Evolutionary conservation across 495 filamentous ascomycete species (phyloP).

Genomic region (Hypoxylon lienhwacheense): DNA sequence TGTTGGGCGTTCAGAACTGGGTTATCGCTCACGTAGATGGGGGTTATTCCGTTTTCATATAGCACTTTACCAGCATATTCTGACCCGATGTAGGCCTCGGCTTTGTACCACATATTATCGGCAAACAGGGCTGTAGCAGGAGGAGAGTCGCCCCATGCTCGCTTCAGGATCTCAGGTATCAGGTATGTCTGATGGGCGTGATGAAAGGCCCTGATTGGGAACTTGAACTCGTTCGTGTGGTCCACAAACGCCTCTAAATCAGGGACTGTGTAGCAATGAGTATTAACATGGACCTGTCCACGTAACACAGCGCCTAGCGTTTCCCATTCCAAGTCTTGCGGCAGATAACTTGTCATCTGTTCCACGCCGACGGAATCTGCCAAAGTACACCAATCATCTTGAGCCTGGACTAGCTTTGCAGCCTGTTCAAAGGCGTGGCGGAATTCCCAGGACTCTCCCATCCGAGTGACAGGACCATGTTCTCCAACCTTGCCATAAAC

Average conservation of each 20-base stretch:
- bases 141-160: conserved; percentile 50
- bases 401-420: conserved; percentile 50
- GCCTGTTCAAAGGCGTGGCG: conserved; percentile 63
- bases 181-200: conserved; percentile 64
- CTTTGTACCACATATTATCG: conserved; percentile 66
- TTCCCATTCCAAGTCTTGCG: conserved; percentile 60
- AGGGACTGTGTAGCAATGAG: conserved; percentile 67
- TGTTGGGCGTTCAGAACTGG: conserved; percentile 56
- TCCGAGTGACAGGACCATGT: conserved; percentile 48
- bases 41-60: conserved; percentile 58
- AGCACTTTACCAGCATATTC: conserved; percentile 63
- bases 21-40: conserved; percentile 55
- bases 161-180: conserved; percentile 60
- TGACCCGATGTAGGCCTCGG: conserved; percentile 61
- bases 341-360: conserved; percentile 48
- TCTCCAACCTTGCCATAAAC: conserved; percentile 53
- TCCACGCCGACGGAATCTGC: conserved; percentile 49
- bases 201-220: conserved; percentile 63
- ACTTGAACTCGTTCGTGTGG: conserved; percentile 67
- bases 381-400: conserved; percentile 62
- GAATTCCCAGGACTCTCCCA: conserved; percentile 66
- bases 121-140: conserved; percentile 58
- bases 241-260: conserved; percentile 65
- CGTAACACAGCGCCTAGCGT: conserved; percentile 60
- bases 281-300: conserved; percentile 63